Evolutionary conservation across 768 basidiomycete species (phyloP).

Genomic region (Cystobasidium onofrii): DNA sequence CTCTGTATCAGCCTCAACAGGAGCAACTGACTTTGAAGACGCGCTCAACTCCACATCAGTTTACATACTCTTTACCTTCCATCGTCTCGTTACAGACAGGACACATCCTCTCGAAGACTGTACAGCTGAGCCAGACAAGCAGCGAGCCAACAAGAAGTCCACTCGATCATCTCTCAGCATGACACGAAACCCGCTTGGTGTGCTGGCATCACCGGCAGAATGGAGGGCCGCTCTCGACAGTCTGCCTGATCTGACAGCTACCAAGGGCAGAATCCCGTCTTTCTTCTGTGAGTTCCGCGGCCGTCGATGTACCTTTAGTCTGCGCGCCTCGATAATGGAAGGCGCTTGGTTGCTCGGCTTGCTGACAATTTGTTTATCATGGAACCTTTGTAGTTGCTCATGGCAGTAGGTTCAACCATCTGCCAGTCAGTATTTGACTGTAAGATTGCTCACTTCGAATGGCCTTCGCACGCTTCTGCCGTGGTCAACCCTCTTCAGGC

Average conservation of each 20-base stretch:
- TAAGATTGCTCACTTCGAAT: neutral
- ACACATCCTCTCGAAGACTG: too few species aligned
- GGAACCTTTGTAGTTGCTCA: conserved; percentile 32
- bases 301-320: neutral
- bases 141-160: neutral
- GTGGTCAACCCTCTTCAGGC: neutral
- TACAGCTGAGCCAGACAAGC: too few species aligned
- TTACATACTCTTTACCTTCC: too few species aligned
- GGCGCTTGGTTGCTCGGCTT: too few species aligned
- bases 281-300: conserved; percentile 72
- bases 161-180: neutral
- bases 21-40: too few species aligned
- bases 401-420: conserved; percentile 30
- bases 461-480: neutral
- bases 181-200: conserved; percentile 21
- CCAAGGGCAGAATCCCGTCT: conserved; percentile 52
- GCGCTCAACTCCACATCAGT: too few species aligned
- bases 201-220: conserved; percentile 27
- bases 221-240: conserved; percentile 36
- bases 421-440: neutral
- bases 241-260: conserved; percentile 36
- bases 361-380: neutral
- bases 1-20: too few species aligned
- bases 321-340: neutral
- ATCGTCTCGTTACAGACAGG: too few species aligned